phyloP scores from a whole-genome alignment of 352 stramenopile species.

The Globisporangium cederbergense region DNA sequence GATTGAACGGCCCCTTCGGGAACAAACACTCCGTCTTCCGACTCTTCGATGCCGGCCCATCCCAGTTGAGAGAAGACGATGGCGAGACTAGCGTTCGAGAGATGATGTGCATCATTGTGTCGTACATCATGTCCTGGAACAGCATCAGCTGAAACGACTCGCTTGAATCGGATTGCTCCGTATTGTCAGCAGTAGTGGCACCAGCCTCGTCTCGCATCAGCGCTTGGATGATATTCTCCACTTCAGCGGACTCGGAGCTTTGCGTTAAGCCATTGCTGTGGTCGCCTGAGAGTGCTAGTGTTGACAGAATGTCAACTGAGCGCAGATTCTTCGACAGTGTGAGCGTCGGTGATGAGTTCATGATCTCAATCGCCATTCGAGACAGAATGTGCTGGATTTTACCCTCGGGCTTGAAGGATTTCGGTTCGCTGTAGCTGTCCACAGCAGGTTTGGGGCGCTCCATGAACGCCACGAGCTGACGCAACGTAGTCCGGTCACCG shows the following conservation, averaged over 20 bases:
- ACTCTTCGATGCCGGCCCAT: conserved; percentile 34
- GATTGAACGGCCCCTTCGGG: conserved; percentile 66
- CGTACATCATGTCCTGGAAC: conserved; percentile 65
- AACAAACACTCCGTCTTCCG: conserved; percentile 43
- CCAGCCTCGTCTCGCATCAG: conserved; percentile 18
- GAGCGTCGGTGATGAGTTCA: conserved; percentile 30
- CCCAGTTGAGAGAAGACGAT: conserved; percentile 36
- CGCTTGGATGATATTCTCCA: conserved; percentile 25
- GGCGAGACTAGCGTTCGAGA: conserved; percentile 54
- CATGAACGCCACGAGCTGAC: conserved; percentile 62
- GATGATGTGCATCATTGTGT: conserved; percentile 77
- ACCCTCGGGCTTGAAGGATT: conserved; percentile 23
- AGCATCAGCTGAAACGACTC: conserved; percentile 20
- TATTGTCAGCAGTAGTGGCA: neutral
- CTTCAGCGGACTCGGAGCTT: neutral
- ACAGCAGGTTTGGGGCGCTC: conserved; percentile 12
- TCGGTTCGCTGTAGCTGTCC: conserved; percentile 12
- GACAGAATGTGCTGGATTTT: conserved; percentile 66
- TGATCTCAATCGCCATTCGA: conserved; percentile 43
- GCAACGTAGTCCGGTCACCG: conserved; percentile 56
- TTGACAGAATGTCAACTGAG: conserved; percentile 49
- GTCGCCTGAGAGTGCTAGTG: conserved; percentile 51
- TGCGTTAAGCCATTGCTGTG: conserved; percentile 6
- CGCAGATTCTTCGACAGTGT: conserved; percentile 55
- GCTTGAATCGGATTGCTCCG: conserved; percentile 1